Evolutionary conservation across 2,329 filamentous ascomycete species (phyloP), one percentile per base, ranked within the genome.

Genomic region (Epicoccum sorghinum): DNA sequence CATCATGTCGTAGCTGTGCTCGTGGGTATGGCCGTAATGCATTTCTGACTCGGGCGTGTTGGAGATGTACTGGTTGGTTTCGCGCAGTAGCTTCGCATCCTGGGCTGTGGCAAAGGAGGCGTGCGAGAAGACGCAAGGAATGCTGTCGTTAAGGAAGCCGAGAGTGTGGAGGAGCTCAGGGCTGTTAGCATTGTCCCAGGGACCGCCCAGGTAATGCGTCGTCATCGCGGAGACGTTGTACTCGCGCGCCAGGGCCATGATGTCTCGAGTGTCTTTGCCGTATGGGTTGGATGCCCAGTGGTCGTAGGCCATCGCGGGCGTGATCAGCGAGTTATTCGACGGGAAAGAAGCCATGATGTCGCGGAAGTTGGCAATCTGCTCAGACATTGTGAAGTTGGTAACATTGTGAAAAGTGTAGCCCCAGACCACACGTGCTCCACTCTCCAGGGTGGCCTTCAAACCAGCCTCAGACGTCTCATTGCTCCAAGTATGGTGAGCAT

Each of bases 21-120:
- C 74, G 52, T 85, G 80, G 0, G 70, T 74, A 60, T 83, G 81
- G n/a, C 83, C 83, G 66, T 80, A 85, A 64, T 84, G 82, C 75
- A 83, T 80, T 61, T 86, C 83, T 0, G 81, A 83, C 61, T 86
- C 84, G 1, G 83, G 82, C 0, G 84, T 86, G 53, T 82, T 82
- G 46, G 82, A 82, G 37, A 86, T 69, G 68, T 81, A 80, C 45
- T 84, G 78, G 67, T 85, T 80, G 2, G 77, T 77, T 0, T 68
- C 55, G 9, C 80, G 79, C 0, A 86, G 75, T 0, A 83, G 71
- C 1, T 67, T 47, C 0, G 72, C 71, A 12, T 79, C 77, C 0
- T 57, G 52, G 0, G 73, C 64, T 0, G 77, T 78, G 14, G 83
- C 65, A 66, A 75, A 81, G 12, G 71, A 74, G 0, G 74, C 81